These are phyloP conservation scores for Pseudogymnoascus sp. DNA, from an alignment of 2,329 filamentous ascomycete genomes.

Conservation along the genomic window DNA sequence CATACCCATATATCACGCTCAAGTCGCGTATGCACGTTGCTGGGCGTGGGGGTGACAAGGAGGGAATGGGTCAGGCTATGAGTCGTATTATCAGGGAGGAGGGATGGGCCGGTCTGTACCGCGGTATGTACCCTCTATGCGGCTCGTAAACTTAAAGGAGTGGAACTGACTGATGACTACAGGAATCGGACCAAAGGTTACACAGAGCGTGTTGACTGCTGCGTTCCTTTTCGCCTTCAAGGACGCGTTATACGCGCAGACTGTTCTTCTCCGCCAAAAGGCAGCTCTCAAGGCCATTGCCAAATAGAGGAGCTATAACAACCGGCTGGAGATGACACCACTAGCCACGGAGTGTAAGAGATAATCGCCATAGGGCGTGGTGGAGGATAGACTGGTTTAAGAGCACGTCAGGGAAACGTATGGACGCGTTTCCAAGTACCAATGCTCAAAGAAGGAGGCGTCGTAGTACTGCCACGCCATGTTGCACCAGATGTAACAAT, in stretches of 20 bases:
- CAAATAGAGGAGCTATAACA: neutral
- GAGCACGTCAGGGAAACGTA: neutral
- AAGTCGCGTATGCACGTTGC: constrained; percentile 98
- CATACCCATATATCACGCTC: constrained; percentile 97
- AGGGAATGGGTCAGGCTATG: constrained; percentile 73
- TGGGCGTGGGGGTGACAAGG: constrained; percentile 64
- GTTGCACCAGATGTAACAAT: neutral
- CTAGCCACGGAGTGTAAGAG: neutral
- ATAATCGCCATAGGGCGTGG: neutral
- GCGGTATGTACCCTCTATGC: constrained; percentile 51
- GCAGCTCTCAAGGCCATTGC: constrained; percentile 21
- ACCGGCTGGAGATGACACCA: neutral
- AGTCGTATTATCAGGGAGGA: constrained; percentile 77
- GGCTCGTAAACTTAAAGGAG: neutral
- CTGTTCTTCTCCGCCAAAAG: constrained; percentile 52
- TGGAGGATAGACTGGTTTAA: neutral
- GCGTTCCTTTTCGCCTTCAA: constrained; percentile 98
- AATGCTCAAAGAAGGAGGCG: neutral
- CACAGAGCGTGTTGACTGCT: constrained; percentile 92
- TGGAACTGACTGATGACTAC: constrained; percentile 4
- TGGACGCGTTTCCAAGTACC: neutral
- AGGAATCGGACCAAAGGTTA: constrained; percentile 95
- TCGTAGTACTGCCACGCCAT: neutral
- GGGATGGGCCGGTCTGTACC: constrained; percentile 88
- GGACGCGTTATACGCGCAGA: constrained; percentile 86